phyloP scores from a whole-genome alignment of 805 yeast genomes.

The Nakazawaea populi region DNA sequence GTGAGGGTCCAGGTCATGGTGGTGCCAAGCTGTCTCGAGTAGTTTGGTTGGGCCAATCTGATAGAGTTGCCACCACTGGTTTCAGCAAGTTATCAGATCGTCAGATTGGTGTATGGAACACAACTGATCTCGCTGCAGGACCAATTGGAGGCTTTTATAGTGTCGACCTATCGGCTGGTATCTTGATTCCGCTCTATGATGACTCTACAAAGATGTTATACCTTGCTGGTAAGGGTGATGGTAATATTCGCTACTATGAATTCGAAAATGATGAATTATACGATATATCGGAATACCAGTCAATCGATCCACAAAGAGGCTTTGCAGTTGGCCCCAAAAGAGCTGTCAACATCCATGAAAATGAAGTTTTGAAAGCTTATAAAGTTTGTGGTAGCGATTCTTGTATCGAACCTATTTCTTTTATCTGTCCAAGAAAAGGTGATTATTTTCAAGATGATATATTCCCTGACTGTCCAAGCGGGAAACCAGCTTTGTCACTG shows the following conservation, averaged over 20 bases:
- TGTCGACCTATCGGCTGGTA: conserved; percentile 89
- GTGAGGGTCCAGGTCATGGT: conserved; percentile 84
- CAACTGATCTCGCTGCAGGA: conserved; percentile 65
- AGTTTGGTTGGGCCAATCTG: conserved; percentile 83
- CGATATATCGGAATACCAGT: conserved; percentile 83
- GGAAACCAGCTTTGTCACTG: conserved; percentile 70
- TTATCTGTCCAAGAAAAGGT: conserved; percentile 88
- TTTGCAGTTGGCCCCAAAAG: conserved; percentile 86
- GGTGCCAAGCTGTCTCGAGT: conserved; percentile 92
- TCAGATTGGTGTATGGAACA: conserved; percentile 93
- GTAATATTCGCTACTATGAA: conserved; percentile 92
- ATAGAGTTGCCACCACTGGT: conserved; percentile 89
- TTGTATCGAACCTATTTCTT: conserved; percentile 84
- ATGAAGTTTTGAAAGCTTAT: conserved; percentile 76
- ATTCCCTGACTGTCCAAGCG: conserved; percentile 86
- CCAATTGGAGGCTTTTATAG: conserved; percentile 86
- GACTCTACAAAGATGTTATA: conserved; percentile 73
- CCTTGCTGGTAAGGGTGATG: conserved; percentile 97
- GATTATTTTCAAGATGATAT: conserved; percentile 91
- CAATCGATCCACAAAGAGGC: conserved; percentile 94
- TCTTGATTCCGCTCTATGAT: conserved; percentile 87
- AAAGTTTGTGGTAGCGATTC: conserved; percentile 79
- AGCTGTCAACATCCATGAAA: conserved; percentile 70
- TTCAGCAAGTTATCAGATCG: conserved; percentile 90
- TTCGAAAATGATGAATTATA: conserved; percentile 77